A percentile compares a stretch with the other conserved stretches of the same genome.
These are phyloP conservation scores for Volutella citrinella DNA, from an alignment of 2,329 filamentous ascomycete genomes.

Conservation along the genomic window DNA sequence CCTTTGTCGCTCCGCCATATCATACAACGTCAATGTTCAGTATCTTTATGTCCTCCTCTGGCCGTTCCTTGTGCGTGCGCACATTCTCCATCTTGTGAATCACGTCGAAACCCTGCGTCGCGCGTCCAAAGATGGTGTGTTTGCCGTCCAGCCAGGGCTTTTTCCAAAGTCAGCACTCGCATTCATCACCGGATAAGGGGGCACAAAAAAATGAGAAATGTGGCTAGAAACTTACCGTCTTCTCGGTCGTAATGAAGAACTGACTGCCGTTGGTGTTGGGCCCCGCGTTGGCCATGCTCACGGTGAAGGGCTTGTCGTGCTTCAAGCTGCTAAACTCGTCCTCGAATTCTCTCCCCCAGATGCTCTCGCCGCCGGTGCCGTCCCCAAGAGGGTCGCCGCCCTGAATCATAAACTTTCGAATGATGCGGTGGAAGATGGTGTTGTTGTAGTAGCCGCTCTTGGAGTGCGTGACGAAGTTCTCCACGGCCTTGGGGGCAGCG, in stretches of 20 bases:
- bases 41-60: slow-evolving; percentile 96
- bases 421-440: slow-evolving; percentile 95
- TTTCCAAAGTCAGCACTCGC: slow-evolving; percentile 13
- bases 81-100: slow-evolving; percentile 94
- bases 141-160: slow-evolving; percentile 91
- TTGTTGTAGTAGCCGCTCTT: slow-evolving; percentile 94
- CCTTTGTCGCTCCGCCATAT: too few species aligned
- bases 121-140: slow-evolving; percentile 93
- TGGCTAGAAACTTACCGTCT: slow-evolving; percentile 61
- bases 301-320: slow-evolving; percentile 93
- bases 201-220: not conserved
- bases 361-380: slow-evolving; percentile 80
- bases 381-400: slow-evolving; percentile 92
- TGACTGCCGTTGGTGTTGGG: slow-evolving; percentile 94
- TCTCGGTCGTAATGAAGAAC: slow-evolving; percentile 98
- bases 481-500: slow-evolving; percentile 88
- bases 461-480: slow-evolving; percentile 94
- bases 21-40: slow-evolving; percentile 73
- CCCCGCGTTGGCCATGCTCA: slow-evolving; percentile 97
- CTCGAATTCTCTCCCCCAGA: slow-evolving; percentile 93
- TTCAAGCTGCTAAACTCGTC: slow-evolving; percentile 90
- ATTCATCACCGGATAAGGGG: not conserved
- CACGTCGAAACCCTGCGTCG: slow-evolving; percentile 86
- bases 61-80: slow-evolving; percentile 85
- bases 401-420: slow-evolving; percentile 99